Base-by-base conservation (phyloP, 805 yeast genomes). In the Kodamaea kaohsiungensis region DNA sequence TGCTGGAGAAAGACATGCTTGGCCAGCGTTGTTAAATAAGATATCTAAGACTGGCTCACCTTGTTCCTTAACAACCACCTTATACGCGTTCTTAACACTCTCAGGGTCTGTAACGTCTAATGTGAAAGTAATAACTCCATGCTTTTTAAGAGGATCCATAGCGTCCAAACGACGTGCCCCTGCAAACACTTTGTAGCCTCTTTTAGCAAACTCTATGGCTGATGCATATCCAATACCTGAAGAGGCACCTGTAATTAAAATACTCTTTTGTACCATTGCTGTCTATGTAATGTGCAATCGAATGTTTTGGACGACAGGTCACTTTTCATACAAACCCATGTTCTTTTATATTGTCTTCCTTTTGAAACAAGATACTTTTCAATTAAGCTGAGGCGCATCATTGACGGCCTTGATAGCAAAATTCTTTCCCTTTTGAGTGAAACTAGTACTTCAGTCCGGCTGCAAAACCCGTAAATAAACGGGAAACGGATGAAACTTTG, bases 21-120 rank as follows among this genome's bases (percentile, higher is more conserved):
- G 86, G 15, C 92, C 92, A 1, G 96, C 96, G 65, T 88, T 89
- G 67, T 89, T 88, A 71, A 77, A 87, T 51, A 88, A 67, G 8
- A 85, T 60, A 61, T 88, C 90, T 53, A 87, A 65, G 3, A 3
- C 35, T 30, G 35, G 35, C 8, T 30, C 13, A 4, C 77, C 81
- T 1, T 61, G 59, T 15, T 27, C 48, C 0, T 30, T 12, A 10
- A 59, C 53, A 15, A 87, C 73, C 22, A 70, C 68, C 17, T 75
- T 62, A 53, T 77, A 78, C 27, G 84, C 76, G 15, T 70, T 58
- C 7, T 59, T 22, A 39, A 86, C 81, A 25, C 83, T 80, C 37
- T 78, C 81, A 1, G 65, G 49, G 4, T 80, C 73, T 0, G 87
- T 67, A 27, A 88, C 89, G 61, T 88, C 96, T 52, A 88, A 69